Evolutionary conservation across 2,329 filamentous ascomycete genomes (phyloP), one percentile per base, ranked within the genome.

Genomic region (Colletotrichum spinosum): DNA sequence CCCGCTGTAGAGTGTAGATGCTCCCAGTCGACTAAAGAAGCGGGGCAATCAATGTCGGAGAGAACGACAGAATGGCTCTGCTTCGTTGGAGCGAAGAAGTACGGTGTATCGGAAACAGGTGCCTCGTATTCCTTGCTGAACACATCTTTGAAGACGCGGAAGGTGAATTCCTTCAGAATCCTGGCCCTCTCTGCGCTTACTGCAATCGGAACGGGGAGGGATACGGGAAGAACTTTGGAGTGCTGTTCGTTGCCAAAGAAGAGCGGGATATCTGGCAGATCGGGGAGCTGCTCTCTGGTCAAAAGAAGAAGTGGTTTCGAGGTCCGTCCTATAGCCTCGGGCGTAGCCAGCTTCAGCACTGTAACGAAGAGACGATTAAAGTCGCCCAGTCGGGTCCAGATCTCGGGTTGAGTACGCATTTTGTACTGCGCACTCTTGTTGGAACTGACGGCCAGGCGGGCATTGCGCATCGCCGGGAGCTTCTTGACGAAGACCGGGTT

Each of bases 101-200:
- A 99, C 0, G 94, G 90, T 74, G 97, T 85, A 35, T 90, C 88
- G 1, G 83, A 77, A 0, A 82, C 70, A 13, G 88, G 82, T 0
- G 86, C 81, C 53, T 92, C 88, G 71, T 93, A 99, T 3, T 84
- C 83, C 75, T 99, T 99, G 76, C 94, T 95, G 80, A 97, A 98
- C 0, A 97, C 81, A 70, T 98, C 93, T 13, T 87, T 80, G 75
- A 97, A 97, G 0, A 97, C 77, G 5, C 86, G 84, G 45, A 97
- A 79, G 0, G 92, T 97, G 74, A 96, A 97, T 0, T 76, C 77
- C 1, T 88, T 89, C n/a, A 98, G 74, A 2, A 80, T 75, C 1
- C 84, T 76, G 0, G 93, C 69, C 2, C 82, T 73, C 0, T 78
- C 72, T 0, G 79, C 70, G 0, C 78, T 75, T 0, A 88, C 68